Base-by-base conservation (phyloP, 108 stramenopile species). In the Cafeteria roenbergensis region DNA sequence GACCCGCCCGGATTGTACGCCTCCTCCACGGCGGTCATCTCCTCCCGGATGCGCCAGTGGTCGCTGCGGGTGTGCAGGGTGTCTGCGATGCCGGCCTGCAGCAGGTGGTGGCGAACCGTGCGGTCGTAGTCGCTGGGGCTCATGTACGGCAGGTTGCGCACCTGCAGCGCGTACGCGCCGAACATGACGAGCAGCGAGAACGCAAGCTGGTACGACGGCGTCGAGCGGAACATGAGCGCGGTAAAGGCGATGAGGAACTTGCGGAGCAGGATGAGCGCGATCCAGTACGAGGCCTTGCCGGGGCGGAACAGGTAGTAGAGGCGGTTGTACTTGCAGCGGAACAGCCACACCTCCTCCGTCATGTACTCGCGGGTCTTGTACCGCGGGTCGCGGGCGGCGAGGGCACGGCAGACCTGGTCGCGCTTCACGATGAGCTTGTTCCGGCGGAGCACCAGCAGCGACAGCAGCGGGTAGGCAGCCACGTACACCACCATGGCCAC, bases 291-390 rank as follows among this genome's bases (percentile, higher is more conserved):
- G 12, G 25, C 1, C 14, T 17, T 36, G 1, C 35, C 34, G 31
- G 62, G 62, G 26, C 37, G 36, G 62, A 63, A 63, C 8, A 2
- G 34, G 51, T 63, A 63, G 62, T 63, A 63, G 29, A 63, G 34
- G 22, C n/a, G 25, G 62, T 37, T 8, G 29, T 12, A 63, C 51
- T 1, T 34, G 14, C 21, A 1, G 29, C 62, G 62, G 51, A 63
- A 51, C 21, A 2, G 12, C 34, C 37, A 63, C 12, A 4, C 1
- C 34, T 52, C 37, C 28, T 1, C 37, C 29, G 4, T 4, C 9
- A 8, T 6, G 8, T 2, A 28, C 8, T 63, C 36, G 50, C 62
- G n/a, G n/a, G n/a, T 63, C 28, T 1, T 63, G 21, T 6, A 1
- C 9, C 25, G 6, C 4, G 34, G 3, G 2, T 63, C 36, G 50